Base-by-base conservation (phyloP, 768 basidiomycete genomes). In the Podaxis sp. region DNA sequence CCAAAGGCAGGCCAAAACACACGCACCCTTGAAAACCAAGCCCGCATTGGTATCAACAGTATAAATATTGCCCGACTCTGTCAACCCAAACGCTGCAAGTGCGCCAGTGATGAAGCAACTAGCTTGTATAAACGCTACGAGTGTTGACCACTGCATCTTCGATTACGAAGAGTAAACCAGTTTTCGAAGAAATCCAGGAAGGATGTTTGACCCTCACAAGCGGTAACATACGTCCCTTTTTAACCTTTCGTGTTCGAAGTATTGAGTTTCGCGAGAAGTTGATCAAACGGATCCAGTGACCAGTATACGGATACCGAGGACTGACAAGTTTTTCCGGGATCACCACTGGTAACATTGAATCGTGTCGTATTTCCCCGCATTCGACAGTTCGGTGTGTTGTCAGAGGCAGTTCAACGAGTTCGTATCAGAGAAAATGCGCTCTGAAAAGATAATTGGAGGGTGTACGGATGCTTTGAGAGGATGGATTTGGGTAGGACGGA, bases 1-100 rank as follows among this genome's bases (percentile, higher is more conserved):
- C 2, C 36, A 40, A 30, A 26, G 2, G 61, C 6, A 9, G 24
- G 2, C 24, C 36, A 28, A n/a, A 42, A 17, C 22, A 11, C n/a
- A 61, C 68, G 22, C 24, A 74, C 75, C 74, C 24, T 72, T 76
- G 66, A 77, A 77, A 8, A 74, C 64, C 9, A 77, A 68, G 19
- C 75, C 75, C 2, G 67, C 74, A 63, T 68, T 66, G 8, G 75
- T 76, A 40, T 71, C 70, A 28, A 76, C 76, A 12, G 70, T 72
- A 51, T 71, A 64, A 33, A 62, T 66, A 59, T 68, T 75, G 8
- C 74, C 76, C 42, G 72, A 73, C n/a, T 67, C 68, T 4, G 72
- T 74, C 54, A 75, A 60, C 6, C 74, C 71, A 63, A 76, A 76
- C 11, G 54, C 65, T 0, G 65, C 65, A 9, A 33, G 53, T 19